A percentile compares a stretch with the other conserved stretches of the same genome.
Conservation (phyloP, 805 yeast species). For the Metschnikowia lachancei region DNA sequence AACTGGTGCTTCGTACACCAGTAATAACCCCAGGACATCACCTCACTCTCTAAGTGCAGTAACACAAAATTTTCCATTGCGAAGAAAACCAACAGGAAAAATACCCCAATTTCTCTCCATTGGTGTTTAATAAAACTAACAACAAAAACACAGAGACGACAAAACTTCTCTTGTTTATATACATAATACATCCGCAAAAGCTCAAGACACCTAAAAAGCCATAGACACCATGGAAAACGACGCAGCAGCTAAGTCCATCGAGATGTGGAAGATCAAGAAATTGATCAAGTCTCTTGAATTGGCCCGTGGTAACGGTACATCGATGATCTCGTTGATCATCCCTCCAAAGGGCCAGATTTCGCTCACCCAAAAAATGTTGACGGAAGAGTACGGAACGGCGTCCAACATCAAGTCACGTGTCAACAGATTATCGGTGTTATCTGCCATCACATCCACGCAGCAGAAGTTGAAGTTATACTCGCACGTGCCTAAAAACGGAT, state of each 20-base stretch:
- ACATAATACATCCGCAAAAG: neutral
- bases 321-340: slow-evolving; percentile 94
- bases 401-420: slow-evolving; percentile 97
- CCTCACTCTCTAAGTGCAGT: slow-evolving; percentile 5
- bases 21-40: slow-evolving; percentile 7
- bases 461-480: slow-evolving; percentile 90
- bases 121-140: too few relatives aligned
- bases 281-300: slow-evolving; percentile 78
- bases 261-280: slow-evolving; percentile 98
- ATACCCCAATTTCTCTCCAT: neutral
- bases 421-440: slow-evolving; percentile 88
- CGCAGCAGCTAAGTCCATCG: slow-evolving; percentile 88
- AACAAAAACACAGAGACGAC: too few relatives aligned
- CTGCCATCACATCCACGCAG: slow-evolving; percentile 98
- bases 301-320: slow-evolving; percentile 98
- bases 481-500: slow-evolving; percentile 89
- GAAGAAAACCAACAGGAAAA: slow-evolving; percentile 1
- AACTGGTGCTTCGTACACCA: too few relatives aligned
- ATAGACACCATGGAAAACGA: slow-evolving; percentile 17
- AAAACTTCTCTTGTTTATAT: neutral
- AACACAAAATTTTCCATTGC: slow-evolving; percentile 8
- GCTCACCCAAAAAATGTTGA: slow-evolving; percentile 81
- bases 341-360: slow-evolving; percentile 96
- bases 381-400: slow-evolving; percentile 99
- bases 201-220: neutral